Percentiles rank a stretch among this genome's conserved stretches.
These are phyloP conservation scores for Chalciporus sp. DNA, from an alignment of 1,284 basidiomycete genomes.

Conservation along the genomic window DNA sequence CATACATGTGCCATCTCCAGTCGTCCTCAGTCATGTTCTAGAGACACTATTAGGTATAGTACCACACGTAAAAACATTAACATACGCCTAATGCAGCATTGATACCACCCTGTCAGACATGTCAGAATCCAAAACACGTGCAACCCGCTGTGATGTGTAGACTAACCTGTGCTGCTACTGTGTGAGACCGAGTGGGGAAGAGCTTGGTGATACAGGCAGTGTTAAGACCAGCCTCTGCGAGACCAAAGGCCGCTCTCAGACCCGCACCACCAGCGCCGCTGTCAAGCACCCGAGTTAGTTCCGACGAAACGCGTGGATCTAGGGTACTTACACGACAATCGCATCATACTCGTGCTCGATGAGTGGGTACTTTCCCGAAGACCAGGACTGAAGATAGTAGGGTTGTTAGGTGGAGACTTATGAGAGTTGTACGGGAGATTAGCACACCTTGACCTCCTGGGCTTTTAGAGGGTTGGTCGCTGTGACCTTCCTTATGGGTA, in stretches of 20 bases:
- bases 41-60: slow-evolving; percentile 7
- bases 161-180: slow-evolving; percentile 92
- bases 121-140: slow-evolving; percentile 17
- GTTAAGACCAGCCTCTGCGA: slow-evolving; percentile 98
- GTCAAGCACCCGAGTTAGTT: slow-evolving; percentile 20
- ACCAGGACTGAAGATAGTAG: slow-evolving; percentile 57
- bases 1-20: slow-evolving; percentile 99
- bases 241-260: slow-evolving; percentile 97
- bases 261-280: slow-evolving; percentile 98
- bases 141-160: not conserved
- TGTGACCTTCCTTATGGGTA: slow-evolving; percentile 62
- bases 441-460: slow-evolving; percentile 80
- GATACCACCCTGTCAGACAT: slow-evolving; percentile 82
- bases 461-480: slow-evolving; percentile 81
- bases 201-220: slow-evolving; percentile 99
- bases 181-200: slow-evolving; percentile 99
- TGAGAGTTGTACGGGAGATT: slow-evolving; percentile 14
- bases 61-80: slow-evolving; percentile 22
- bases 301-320: slow-evolving; percentile 1
- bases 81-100: slow-evolving; percentile 95
- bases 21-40: slow-evolving; percentile 99
- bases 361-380: slow-evolving; percentile 87
- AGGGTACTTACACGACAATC: slow-evolving; percentile 84
- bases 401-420: slow-evolving; percentile 14
- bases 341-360: slow-evolving; percentile 99